A percentile compares a stretch with the other conserved stretches of the same genome.
These are phyloP conservation scores for Myriosclerotinia scirpicola DNA, from an alignment of 2,329 filamentous ascomycete genomes.

Conservation along the genomic window DNA sequence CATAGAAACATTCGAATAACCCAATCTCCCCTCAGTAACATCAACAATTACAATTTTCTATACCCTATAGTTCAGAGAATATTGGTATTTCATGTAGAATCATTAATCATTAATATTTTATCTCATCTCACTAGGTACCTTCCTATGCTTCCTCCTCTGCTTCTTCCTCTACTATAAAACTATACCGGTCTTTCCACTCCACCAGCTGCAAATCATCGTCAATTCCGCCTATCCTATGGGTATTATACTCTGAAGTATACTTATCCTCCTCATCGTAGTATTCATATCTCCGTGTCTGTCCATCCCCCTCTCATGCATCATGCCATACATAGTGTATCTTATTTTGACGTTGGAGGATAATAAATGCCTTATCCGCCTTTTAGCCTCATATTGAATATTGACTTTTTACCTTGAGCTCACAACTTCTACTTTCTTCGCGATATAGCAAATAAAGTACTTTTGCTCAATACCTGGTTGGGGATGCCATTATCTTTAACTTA, in stretches of 20 bases:
- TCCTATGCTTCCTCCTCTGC: too few relatives aligned
- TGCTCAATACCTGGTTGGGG: background rate
- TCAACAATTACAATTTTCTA: too few relatives aligned
- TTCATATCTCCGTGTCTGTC: background rate
- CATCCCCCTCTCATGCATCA: too few relatives aligned
- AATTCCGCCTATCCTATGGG: background rate
- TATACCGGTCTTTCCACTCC: background rate
- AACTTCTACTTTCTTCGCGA: background rate
- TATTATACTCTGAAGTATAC: background rate
- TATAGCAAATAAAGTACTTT: background rate
- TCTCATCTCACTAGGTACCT: background rate
- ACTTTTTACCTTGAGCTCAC: background rate
- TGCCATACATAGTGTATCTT: background rate
- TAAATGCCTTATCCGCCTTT: background rate
- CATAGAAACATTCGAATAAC: too few relatives aligned
- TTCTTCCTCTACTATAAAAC: background rate
- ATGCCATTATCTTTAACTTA: background rate
- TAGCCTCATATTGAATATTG: background rate
- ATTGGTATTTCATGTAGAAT: background rate
- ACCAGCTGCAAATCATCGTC: background rate
- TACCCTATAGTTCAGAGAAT: too few relatives aligned
- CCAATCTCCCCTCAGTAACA: too few relatives aligned
- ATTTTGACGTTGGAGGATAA: background rate
- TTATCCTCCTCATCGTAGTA: background rate
- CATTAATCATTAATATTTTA: background rate